Conservation (phyloP, 805 yeast species). For the Suhomyces vadensis region DNA sequence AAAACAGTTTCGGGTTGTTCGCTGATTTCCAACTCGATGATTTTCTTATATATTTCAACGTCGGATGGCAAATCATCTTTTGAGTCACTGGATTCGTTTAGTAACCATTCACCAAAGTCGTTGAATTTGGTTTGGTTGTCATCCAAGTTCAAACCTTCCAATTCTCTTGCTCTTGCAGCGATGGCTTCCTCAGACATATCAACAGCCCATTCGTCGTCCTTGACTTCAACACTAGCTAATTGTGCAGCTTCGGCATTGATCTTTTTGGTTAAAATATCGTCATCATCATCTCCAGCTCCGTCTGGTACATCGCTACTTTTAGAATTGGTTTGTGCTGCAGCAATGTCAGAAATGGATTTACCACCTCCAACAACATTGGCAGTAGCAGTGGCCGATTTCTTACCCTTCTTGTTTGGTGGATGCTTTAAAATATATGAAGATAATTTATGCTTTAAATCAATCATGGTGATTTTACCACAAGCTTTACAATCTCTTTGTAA, state of each 20-base stretch:
- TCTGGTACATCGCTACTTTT: slow-evolving; percentile 31
- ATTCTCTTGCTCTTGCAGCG: slow-evolving; percentile 83
- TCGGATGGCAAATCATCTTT: slow-evolving; percentile 71
- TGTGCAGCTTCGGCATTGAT: slow-evolving; percentile 83
- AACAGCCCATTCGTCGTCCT: slow-evolving; percentile 96
- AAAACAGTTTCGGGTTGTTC: slow-evolving; percentile 77
- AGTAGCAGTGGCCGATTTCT: slow-evolving; percentile 79
- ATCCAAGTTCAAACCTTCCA: slow-evolving; percentile 61
- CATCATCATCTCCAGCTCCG: slow-evolving; percentile 53
- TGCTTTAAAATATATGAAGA: slow-evolving; percentile 87
- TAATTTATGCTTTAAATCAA: slow-evolving; percentile 85
- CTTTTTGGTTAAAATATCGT: slow-evolving; percentile 73
- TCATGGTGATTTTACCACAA: slow-evolving; percentile 85
- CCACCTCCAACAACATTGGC: slow-evolving; percentile 91
- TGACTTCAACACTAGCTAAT: slow-evolving; percentile 59
- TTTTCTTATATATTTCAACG: slow-evolving; percentile 90
- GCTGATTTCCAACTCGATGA: slow-evolving; percentile 72
- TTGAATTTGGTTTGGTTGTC: slow-evolving; percentile 57
- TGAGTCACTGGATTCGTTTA: slow-evolving; percentile 50
- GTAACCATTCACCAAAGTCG: slow-evolving; percentile 88
- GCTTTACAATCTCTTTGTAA: slow-evolving; percentile 95
- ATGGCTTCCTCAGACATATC: slow-evolving; percentile 97
- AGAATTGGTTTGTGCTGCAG: slow-evolving; percentile 45
- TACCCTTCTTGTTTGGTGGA: slow-evolving; percentile 68
- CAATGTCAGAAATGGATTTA: slow-evolving; percentile 75